A percentile compares a stretch with the other conserved stretches of the same genome.
Conservation (phyloP, 2,329 filamentous ascomycete species). For the Stagonosporopsis cucurbitacearum region DNA sequence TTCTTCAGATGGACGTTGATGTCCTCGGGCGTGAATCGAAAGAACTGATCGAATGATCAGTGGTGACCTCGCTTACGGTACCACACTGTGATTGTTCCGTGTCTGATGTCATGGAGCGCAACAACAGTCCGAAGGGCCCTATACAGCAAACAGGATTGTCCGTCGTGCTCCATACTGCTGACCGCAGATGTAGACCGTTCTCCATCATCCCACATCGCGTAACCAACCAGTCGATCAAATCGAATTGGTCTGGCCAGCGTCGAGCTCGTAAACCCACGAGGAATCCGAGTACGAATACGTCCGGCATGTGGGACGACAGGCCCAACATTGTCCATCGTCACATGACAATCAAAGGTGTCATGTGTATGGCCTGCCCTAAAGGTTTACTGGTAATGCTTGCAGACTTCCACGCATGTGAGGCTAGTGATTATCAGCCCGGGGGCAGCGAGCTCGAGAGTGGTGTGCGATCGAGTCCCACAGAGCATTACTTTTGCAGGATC, state of each 20-base stretch:
- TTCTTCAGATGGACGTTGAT: neutral
- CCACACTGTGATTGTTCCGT: neutral
- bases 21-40: neutral
- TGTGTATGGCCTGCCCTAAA: neutral
- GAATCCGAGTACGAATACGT: neutral
- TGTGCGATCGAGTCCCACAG: neutral
- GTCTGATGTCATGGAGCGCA: neutral
- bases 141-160: neutral
- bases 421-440: neutral
- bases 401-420: neutral
- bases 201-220: neutral
- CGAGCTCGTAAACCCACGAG: neutral
- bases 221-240: neutral
- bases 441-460: neutral
- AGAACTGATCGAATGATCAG: neutral
- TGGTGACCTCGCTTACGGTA: neutral
- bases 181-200: neutral
- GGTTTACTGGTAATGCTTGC: neutral
- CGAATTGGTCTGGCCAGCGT: neutral
- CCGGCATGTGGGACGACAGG: neutral
- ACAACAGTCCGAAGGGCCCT: neutral
- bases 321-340: neutral
- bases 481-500: neutral
- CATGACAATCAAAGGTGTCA: neutral
- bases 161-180: neutral